Base-by-base conservation (phyloP, 805 yeast species). In the Wickerhamiella kurtzmanii region DNA sequence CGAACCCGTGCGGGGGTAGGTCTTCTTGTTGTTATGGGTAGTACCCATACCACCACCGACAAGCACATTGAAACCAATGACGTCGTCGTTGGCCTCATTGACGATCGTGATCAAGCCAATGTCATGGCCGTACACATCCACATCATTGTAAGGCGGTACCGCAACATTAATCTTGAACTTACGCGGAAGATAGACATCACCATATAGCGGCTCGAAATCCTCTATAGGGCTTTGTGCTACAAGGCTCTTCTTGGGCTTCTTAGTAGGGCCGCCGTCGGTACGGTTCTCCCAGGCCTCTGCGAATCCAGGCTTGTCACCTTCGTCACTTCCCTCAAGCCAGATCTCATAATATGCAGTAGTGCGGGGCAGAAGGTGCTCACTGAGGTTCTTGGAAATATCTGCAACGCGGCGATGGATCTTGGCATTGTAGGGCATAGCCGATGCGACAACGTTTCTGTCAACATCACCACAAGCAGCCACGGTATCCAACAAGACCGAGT, bases 1-100 rank as follows among this genome's bases (percentile, higher is more conserved):
- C 17, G 95, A 80, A 52, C 95, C 97, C 4, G 95, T 77, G 68
- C 97, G 77, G 58, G 97, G 97, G 63, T 89, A 89, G 0, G 97
- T 89, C 73, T 89, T 89, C 61, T 81, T 82, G 71, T 89, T 89
- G 74, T 88, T 89, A 65, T 89, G 97, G 13, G 97, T 89, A 38
- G 94, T 77, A 59, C 97, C 97, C 97, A 89, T 89, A 73, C 97
- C 97, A 70, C 97, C 97, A 65, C 97, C 97, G 53, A 81, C 95
- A 50, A 82, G 74, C 45, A 89, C 77, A 60, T 89, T 89, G 73
- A 77, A 89, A 48, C 97, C 97, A 41, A 82, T 76, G 17, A 75
- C 72, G 46, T 72, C 66, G 58, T 79, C 73, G 43, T 66, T 64
- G 56, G 75, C 76, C 13, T 41, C 40, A 22, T 56, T 60, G 41